These are phyloP conservation scores for Syzygium aqueum DNA, from an alignment of 345 rosid genomes.

Conservation along the genomic window DNA sequence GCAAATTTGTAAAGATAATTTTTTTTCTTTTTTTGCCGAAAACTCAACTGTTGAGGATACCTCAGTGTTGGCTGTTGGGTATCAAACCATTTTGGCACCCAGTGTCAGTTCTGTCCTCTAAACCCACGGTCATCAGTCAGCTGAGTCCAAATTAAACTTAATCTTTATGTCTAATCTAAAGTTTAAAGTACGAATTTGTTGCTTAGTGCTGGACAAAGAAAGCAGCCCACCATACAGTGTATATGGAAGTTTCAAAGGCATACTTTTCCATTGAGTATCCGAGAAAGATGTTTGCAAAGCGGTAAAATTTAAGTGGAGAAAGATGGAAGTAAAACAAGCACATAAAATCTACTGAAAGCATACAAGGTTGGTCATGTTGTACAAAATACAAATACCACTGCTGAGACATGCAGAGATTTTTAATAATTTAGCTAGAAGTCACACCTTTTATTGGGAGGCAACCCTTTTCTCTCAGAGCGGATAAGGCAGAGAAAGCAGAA, in stretches of 20 bases:
- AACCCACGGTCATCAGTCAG: background rate
- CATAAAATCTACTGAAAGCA: background rate
- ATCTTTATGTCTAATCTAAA: background rate
- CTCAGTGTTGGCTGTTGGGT: background rate
- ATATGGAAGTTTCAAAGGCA: background rate
- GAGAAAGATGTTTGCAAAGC: background rate
- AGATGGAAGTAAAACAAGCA: background rate
- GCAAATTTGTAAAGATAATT: background rate
- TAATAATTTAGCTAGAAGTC: background rate
- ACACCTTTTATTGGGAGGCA: conserved; percentile 19
- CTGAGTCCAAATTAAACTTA: background rate
- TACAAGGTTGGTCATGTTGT: background rate
- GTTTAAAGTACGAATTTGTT: background rate
- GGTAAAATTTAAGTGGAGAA: background rate
- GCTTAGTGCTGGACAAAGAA: background rate
- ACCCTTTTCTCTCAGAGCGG: conserved; percentile 7
- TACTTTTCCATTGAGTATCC: background rate
- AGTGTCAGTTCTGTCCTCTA: background rate
- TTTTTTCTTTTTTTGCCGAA: background rate
- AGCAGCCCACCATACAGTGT: background rate
- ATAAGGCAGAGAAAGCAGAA: conserved; percentile 15
- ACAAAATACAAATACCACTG: background rate
- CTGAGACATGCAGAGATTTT: too few species aligned
- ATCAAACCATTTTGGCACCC: background rate
- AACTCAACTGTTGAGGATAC: background rate